Evolutionary conservation across 352 stramenopile genomes (phyloP).

Genomic region (Phytophthora vignae): DNA sequence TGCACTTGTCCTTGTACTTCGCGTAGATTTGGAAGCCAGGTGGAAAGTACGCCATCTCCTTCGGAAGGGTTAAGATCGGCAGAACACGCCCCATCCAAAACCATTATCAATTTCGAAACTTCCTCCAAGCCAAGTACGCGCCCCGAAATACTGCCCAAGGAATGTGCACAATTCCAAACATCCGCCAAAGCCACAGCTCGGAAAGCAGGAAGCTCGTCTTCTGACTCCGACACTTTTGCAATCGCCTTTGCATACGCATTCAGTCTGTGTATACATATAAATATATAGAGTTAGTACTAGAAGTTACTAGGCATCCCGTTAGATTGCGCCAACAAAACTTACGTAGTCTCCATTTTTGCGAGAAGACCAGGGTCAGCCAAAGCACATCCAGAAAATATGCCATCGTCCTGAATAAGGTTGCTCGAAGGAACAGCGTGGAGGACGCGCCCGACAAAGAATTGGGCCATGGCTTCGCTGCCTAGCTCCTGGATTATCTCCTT

Average conservation of each 20-base stretch:
- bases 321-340: constrained; percentile 12
- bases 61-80: not conserved
- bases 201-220: constrained; percentile 15
- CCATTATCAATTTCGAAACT: constrained; percentile 27
- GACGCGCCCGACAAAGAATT: constrained; percentile 49
- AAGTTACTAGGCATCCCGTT: not conserved
- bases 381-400: constrained; percentile 35
- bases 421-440: constrained; percentile 38
- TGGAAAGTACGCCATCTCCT: not conserved
- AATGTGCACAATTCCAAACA: constrained; percentile 40
- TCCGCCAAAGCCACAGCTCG: constrained; percentile 36
- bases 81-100: constrained; percentile 5
- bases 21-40: not conserved
- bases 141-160: constrained; percentile 21
- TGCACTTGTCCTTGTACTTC: constrained; percentile 30
- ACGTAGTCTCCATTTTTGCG: constrained; percentile 26
- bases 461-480: constrained; percentile 28
- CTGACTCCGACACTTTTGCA: constrained; percentile 1
- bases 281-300: constrained; percentile 8
- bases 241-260: constrained; percentile 31
- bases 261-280: constrained; percentile 18
- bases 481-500: constrained; percentile 32
- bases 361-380: constrained; percentile 36
- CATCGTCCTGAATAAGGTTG: constrained; percentile 38
- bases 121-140: constrained; percentile 24